These are phyloP conservation scores for Plantago major DNA, from an alignment of 257 asterid species.

Conservation along the genomic window DNA sequence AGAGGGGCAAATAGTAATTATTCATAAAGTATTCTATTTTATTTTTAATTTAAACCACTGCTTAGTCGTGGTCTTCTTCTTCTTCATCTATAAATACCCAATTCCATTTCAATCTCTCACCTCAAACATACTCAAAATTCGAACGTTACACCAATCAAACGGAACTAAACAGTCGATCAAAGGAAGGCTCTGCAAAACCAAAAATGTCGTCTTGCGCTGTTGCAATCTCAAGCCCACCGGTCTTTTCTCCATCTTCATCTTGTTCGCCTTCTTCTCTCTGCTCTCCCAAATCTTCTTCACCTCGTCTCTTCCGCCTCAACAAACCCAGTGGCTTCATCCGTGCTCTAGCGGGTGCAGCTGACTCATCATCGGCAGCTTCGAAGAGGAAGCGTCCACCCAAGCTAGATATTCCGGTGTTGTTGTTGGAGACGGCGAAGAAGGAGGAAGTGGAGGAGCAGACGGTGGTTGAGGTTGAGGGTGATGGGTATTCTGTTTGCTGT, in stretches of 20 bases:
- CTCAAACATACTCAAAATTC: slow-evolving; percentile 21
- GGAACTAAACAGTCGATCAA: neutral
- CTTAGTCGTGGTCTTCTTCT: neutral
- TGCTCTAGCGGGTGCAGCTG: slow-evolving; percentile 33
- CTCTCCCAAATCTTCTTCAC: slow-evolving; percentile 49
- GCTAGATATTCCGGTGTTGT: slow-evolving; percentile 45
- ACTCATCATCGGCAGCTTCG: slow-evolving; percentile 29
- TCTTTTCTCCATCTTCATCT: slow-evolving; percentile 44
- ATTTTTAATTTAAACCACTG: neutral
- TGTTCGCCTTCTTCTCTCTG: slow-evolving; percentile 35
- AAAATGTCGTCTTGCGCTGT: slow-evolving; percentile 41
- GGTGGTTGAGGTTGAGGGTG: slow-evolving; percentile 59
- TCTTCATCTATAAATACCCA: neutral
- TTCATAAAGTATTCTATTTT: too few species aligned
- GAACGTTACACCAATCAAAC: slow-evolving; percentile 33
- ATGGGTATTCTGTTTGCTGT: slow-evolving; percentile 74
- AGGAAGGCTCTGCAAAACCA: neutral
- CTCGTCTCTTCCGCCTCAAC: slow-evolving; percentile 49
- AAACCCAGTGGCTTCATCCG: slow-evolving; percentile 56
- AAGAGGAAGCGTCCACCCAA: slow-evolving; percentile 66
- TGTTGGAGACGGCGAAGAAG: slow-evolving; percentile 23
- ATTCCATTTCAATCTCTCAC: neutral
- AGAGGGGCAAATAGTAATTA: too few species aligned
- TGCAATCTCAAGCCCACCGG: slow-evolving; percentile 66
- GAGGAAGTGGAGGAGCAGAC: slow-evolving; percentile 19